Percentiles rank a stretch among this genome's conserved stretches.
These are phyloP conservation scores for Aspergillus carlsbadensis DNA, from an alignment of 495 filamentous ascomycete genomes.

Conservation along the genomic window DNA sequence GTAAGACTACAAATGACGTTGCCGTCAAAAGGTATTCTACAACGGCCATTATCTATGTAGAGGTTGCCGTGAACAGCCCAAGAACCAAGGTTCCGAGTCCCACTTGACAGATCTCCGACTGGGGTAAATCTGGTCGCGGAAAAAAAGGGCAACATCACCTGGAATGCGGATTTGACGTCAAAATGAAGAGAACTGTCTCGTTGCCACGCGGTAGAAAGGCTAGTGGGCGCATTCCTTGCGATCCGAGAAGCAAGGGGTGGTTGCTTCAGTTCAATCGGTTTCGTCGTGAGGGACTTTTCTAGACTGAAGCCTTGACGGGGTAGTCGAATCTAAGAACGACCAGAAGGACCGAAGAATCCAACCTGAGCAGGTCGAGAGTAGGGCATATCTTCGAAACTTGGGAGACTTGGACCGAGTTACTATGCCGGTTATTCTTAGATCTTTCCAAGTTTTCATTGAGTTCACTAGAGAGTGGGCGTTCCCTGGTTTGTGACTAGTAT, in stretches of 20 bases:
- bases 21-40: too few relatives aligned
- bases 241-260: background rate
- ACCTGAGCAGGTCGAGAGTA: too few relatives aligned
- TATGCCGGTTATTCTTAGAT: background rate
- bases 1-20: too few relatives aligned
- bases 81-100: background rate
- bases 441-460: background rate
- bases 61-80: too few relatives aligned
- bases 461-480: background rate
- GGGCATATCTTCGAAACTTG: too few relatives aligned
- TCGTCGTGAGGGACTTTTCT: background rate
- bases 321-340: too few relatives aligned
- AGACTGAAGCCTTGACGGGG: background rate
- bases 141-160: background rate
- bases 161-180: conserved; percentile 1
- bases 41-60: too few relatives aligned
- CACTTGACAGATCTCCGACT: background rate
- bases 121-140: background rate
- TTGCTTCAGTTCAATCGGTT: background rate
- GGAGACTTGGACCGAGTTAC: too few relatives aligned
- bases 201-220: background rate
- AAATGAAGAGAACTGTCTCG: too few relatives aligned
- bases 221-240: background rate
- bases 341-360: too few relatives aligned
- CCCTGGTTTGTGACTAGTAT: background rate